Base-by-base conservation (phyloP, 2,329 filamentous ascomycete species). In the Trichoderma atrobrunneum region DNA sequence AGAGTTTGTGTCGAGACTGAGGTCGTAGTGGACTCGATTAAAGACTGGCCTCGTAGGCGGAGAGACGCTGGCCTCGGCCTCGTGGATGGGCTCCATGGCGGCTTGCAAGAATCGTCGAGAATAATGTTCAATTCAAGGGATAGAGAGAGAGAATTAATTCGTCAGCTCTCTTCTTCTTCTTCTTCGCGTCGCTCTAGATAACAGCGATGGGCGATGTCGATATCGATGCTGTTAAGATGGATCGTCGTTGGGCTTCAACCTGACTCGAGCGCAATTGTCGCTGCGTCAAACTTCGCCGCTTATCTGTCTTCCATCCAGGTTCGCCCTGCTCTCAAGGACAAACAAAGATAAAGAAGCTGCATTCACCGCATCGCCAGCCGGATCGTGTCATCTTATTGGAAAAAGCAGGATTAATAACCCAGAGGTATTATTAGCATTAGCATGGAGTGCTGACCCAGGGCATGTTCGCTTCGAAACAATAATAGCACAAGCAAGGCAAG, bases 21-120 rank as follows among this genome's bases (percentile, higher is more conserved):
- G 75, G 61, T 77, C 75, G 60, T 79, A 79, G 64, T 74, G 77
- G 34, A 79, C 78, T 74, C 76, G 78, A 16, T 74, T 69, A 14
- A 56, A 56, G 30, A 6, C 43, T 2, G 18, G 30, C 32, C 16
- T 60, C 61, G 39, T 24, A 3, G 21, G 18, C 5, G 59, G 59
- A 30, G 36, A 10, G n/a, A 11, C 67, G 59, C 26, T 32, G 12
- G 12, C 39, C 39, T 34, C 54, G n/a, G 4, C n/a, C 14, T 48
- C 54, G n/a, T 51, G 26, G 54, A 56, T 51, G 7, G 48, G 28
- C 28, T 56, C 61, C 69, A 71, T 71, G n/a, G 61, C 54, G 69
- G n/a, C n/a, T 8, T 43, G 32, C 1, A 14, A 62, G 59, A 21
- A 16, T 10, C n/a, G 60, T 62, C 34, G 16, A 24, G 21, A 39